Base-by-base conservation (phyloP, 2,329 filamentous ascomycete species). In the Colletotrichum musae region DNA sequence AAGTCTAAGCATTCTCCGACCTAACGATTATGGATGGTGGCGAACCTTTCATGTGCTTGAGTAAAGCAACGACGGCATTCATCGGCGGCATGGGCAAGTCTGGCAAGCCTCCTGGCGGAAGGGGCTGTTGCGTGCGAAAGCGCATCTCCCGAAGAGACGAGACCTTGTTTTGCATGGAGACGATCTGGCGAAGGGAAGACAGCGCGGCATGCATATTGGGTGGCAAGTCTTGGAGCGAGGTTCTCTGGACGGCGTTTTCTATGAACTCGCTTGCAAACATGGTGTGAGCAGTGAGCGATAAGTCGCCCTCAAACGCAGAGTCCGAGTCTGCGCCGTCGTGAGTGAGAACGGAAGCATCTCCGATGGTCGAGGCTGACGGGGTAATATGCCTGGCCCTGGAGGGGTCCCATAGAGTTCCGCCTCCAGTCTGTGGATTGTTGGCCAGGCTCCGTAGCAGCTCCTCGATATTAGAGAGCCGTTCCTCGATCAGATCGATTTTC, bases 41-140 rank as follows among this genome's bases (percentile, higher is more conserved):
- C 51, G 3, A 24, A 83, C 85, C 75, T 74, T 85, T 87, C 56
- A 85, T 78, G 52, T 85, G 81, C 60, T 86, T 85, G 54, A 89
- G 76, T 45, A 86, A 75, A 9, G 77, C 77, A 2, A 87, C 81
- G 2, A 89, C 87, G 2, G 85, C 76, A 6, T 82, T 78, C 77
- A 86, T 83, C 0, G 87, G 86, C 7, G 87, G 87, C 80, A 89
- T 83, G 3, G 84, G 82, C n/a, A 89, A 76, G 61, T 87, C 85
- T n/a, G 80, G 78, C 24, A 88, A 75, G 1, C 83, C 83, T 2
- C 83, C 84, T 2, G 78, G 79, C 0, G 85, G 84, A 6, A 87
- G 71, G 0, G 81, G 78, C 61, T 82, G 83, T 57, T 86, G 84
- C 10, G 84, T 77, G 43, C 78, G 80, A 59, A 87, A 86, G 10